These are phyloP conservation scores for Daldinia caldariorum DNA, from an alignment of 495 filamentous ascomycete species.

Conservation along the genomic window DNA sequence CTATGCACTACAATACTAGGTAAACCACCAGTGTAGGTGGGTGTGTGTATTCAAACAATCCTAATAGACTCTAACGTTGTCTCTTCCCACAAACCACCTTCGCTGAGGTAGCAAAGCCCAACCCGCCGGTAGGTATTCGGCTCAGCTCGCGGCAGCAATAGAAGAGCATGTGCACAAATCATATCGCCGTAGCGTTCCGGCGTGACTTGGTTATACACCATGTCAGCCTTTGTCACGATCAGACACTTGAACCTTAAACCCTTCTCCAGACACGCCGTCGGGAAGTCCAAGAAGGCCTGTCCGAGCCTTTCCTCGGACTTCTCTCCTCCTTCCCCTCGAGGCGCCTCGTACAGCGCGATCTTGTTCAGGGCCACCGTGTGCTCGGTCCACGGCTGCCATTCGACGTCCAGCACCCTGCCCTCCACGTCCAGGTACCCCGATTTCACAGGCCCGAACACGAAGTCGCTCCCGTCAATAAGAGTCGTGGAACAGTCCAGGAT, in stretches of 20 bases:
- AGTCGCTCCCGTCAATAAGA: conserved; percentile 7
- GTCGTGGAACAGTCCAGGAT: conserved; percentile 3
- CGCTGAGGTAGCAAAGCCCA: conserved; percentile 13
- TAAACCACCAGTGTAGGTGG: neutral
- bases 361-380: conserved; percentile 16
- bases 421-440: conserved; percentile 9
- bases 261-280: conserved; percentile 4
- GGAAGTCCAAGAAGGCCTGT: conserved; percentile 15
- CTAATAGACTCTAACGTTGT: conserved; percentile 7
- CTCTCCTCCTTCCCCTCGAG: neutral
- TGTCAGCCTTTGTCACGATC: conserved; percentile 6
- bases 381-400: conserved; percentile 10
- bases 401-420: conserved; percentile 8
- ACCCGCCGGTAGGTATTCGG: conserved; percentile 8
- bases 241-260: conserved; percentile 8
- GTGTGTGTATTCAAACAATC: conserved; percentile 1
- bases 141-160: neutral
- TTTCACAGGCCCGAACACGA: conserved; percentile 8
- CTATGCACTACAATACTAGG: neutral
- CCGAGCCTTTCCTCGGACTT: neutral
- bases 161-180: conserved; percentile 4
- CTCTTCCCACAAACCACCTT: conserved; percentile 17
- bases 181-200: conserved; percentile 3
- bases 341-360: conserved; percentile 7
- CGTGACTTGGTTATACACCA: conserved; percentile 6